Base-by-base conservation (phyloP, 441 rosid genomes). In the Croton setiger region DNA sequence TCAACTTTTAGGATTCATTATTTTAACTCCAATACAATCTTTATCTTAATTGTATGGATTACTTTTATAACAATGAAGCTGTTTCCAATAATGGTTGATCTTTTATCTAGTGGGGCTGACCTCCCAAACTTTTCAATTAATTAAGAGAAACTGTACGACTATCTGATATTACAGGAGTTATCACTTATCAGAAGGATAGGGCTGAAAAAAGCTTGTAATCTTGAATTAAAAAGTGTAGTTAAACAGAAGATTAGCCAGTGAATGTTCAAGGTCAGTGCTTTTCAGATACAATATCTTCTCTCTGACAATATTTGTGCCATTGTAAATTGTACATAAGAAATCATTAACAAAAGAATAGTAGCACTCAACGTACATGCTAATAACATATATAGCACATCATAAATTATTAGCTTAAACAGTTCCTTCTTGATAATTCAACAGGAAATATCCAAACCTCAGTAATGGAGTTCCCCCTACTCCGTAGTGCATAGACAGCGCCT, bases 401-500 rank as follows among this genome's bases (percentile, higher is more conserved):
- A 64, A 39, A 37, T 37, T 17, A 56, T 15, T 56, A 64, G 36
- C 62, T 39, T 35, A 18, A 23, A n/a, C 9, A 31, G 23, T 39
- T 17, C 60, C 39, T 54, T 4, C 5, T 62, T 52, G 21, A 36
- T 14, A 57, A 44, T 41, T 44, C 31, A 53, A 21, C 41, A 70
- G 47, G 47, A 74, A 62, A 60, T 70, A 74, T 58, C 18, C 68
- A 75, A 79, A 93, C 99, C 91, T 84, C 87, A 60, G 81, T 70
- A 69, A 94, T 80, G 76, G 69, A 51, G 78, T 82, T 77, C 63
- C 91, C 91, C 68, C 80, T 81, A 56, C 72, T 84, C 81, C 82
- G 89, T 56, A 94, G 79, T 6, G 98, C 97, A 84, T 84, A 90
- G 65, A 85, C 73, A 1, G 98, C 99, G 74, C 98, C 98, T 81